Evolutionary conservation across 139 green algal genomes (phyloP).

Genomic region (Chlamydomonas eustigma): DNA sequence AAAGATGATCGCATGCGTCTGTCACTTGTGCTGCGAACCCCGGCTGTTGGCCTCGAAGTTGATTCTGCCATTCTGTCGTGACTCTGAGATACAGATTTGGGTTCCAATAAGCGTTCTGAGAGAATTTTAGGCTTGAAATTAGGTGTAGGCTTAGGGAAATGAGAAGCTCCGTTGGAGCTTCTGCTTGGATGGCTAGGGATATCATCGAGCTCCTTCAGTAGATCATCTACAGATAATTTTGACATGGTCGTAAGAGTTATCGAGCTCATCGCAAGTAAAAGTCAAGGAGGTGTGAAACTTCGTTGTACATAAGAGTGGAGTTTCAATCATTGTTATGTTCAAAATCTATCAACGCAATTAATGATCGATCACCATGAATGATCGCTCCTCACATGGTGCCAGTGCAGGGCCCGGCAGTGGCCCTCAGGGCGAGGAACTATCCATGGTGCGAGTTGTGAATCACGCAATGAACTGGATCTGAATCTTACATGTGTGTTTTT

Average conservation of each 20-base stretch:
- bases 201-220: constrained; percentile 34
- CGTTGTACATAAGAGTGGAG: no score
- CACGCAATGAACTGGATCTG: not conserved
- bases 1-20: not conserved
- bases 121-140: no score
- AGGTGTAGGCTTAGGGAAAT: not conserved
- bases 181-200: constrained; percentile 12
- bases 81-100: no score
- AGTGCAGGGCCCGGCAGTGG: constrained; percentile 23
- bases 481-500: not conserved
- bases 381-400: not conserved
- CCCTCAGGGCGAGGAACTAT: constrained; percentile 41
- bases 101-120: no score
- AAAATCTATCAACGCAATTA: no score
- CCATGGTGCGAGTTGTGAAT: constrained; percentile 40
- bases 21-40: no score
- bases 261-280: no score
- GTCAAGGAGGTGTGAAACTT: no score
- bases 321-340: no score
- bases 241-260: constrained; percentile 15
- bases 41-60: no score
- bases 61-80: no score
- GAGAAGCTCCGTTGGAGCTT: not conserved
- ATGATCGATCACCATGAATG: no score
- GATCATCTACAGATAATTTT: constrained; percentile 20